Evolutionary conservation across 2,329 filamentous ascomycete genomes (phyloP).

Genomic region (Hymenotorrendiella dingleyae): DNA sequence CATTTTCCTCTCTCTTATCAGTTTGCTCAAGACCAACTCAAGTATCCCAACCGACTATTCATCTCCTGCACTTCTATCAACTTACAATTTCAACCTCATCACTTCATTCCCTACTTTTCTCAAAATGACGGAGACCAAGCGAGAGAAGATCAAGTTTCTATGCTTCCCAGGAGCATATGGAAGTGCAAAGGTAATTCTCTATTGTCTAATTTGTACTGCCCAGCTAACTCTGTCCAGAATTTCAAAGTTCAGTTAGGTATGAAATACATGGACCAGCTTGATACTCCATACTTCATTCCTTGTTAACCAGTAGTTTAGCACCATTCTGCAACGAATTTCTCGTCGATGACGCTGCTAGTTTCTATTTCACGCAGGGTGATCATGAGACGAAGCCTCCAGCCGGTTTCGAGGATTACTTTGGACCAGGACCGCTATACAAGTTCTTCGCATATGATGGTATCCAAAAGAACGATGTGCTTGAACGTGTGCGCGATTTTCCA

Average conservation of each 20-base stretch:
- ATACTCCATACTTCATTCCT: not conserved
- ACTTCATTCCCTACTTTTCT: not conserved
- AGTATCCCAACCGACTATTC: no score
- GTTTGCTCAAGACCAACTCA: no score
- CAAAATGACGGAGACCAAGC: not conserved
- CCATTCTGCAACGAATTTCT: slow-evolving; percentile 42
- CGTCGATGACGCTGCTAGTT: slow-evolving; percentile 38
- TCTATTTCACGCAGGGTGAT: slow-evolving; percentile 47
- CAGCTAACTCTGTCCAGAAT: slow-evolving; percentile 35
- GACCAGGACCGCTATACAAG: slow-evolving; percentile 31
- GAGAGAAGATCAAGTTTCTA: slow-evolving; percentile 44
- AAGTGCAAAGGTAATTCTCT: slow-evolving; percentile 43
- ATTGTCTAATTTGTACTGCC: not conserved
- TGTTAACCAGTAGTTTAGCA: slow-evolving; percentile 26
- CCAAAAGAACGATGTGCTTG: slow-evolving; percentile 18
- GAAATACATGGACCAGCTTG: not conserved
- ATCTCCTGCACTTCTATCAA: no score
- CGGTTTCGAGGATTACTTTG: slow-evolving; percentile 47
- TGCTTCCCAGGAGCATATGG: slow-evolving; percentile 53
- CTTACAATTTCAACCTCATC: not conserved
- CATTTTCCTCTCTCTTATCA: no score
- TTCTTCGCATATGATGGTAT: slow-evolving; percentile 45
- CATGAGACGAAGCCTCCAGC: slow-evolving; percentile 42
- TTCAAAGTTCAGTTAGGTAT: slow-evolving; percentile 48
- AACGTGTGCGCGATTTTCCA: slow-evolving; percentile 22